These are phyloP conservation scores for Daedaleopsis nitida DNA, from an alignment of 768 basidiomycete species.

Conservation along the genomic window DNA sequence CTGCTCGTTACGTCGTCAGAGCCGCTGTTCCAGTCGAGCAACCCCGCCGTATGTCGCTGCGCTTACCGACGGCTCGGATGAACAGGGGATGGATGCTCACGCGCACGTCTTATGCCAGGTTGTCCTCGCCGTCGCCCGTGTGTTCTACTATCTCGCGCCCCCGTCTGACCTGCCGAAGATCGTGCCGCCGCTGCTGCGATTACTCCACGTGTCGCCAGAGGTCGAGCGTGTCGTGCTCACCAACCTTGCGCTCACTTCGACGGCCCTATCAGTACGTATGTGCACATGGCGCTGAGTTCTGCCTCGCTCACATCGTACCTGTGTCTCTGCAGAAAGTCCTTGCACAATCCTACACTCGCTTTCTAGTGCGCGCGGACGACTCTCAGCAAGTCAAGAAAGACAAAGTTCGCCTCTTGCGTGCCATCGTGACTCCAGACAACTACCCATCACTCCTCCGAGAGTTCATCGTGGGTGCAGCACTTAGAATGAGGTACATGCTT, in stretches of 20 bases:
- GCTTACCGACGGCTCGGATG: no score
- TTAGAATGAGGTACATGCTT: not conserved
- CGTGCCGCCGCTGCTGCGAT: conserved; percentile 71
- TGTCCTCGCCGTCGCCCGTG: conserved; percentile 71
- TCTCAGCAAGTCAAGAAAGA: conserved; percentile 62
- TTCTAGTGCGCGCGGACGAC: conserved; percentile 74
- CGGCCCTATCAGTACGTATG: conserved; percentile 61
- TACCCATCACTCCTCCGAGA: conserved; percentile 76
- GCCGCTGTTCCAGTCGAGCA: conserved; percentile 82
- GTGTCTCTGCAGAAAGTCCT: conserved; percentile 56
- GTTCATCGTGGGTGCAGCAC: conserved; percentile 62
- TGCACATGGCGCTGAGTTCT: not conserved
- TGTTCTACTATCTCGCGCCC: conserved; percentile 75
- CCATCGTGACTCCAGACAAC: conserved; percentile 65
- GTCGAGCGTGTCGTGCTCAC: conserved; percentile 74
- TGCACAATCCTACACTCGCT: conserved; percentile 58
- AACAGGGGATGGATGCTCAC: not conserved
- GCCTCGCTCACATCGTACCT: not conserved
- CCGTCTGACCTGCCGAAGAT: conserved; percentile 56
- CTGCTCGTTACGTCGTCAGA: conserved; percentile 72
- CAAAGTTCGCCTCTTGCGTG: conserved; percentile 77
- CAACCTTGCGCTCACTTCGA: conserved; percentile 68
- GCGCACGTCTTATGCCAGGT: conserved; percentile 49
- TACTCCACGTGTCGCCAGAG: conserved; percentile 70
- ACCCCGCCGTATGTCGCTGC: conserved; percentile 69